These are phyloP conservation scores for Petunia axillaris DNA, from an alignment of 257 asterid species.

Conservation along the genomic window DNA sequence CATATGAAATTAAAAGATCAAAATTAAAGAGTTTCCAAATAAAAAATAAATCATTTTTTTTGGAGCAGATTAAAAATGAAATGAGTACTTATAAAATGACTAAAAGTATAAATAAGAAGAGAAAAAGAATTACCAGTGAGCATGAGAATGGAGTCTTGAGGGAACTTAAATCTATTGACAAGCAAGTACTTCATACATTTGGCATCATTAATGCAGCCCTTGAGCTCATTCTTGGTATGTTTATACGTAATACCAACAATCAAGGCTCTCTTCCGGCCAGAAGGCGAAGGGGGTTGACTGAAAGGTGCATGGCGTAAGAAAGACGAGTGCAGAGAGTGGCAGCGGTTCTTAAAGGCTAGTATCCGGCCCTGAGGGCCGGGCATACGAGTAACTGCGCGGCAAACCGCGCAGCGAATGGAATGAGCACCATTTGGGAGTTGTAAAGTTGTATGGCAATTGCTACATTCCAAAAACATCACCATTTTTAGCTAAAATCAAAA, in stretches of 20 bases:
- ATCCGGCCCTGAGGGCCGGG: slow-evolving; percentile 34
- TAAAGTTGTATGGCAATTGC: slow-evolving; percentile 71
- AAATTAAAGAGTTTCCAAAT: too few species aligned
- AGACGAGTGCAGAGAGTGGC: slow-evolving; percentile 25
- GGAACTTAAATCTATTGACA: slow-evolving; percentile 66
- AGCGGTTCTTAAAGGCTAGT: slow-evolving; percentile 3
- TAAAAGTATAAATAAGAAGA: neutral
- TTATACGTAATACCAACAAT: slow-evolving; percentile 75
- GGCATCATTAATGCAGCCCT: slow-evolving; percentile 91
- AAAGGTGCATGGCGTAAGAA: slow-evolving; percentile 37
- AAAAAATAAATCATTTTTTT: too few species aligned
- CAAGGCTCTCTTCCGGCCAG: slow-evolving; percentile 81
- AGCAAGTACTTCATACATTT: slow-evolving; percentile 79
- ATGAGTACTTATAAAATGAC: too few species aligned
- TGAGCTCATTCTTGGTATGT: slow-evolving; percentile 58
- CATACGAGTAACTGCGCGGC: slow-evolving; percentile 67
- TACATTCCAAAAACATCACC: slow-evolving; percentile 78
- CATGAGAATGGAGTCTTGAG: slow-evolving; percentile 77
- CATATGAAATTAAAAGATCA: too few species aligned
- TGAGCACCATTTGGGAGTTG: slow-evolving; percentile 81
- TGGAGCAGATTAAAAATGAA: too few species aligned
- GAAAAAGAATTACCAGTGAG: slow-evolving; percentile 64
- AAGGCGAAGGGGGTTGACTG: slow-evolving; percentile 31
- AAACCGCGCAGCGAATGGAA: slow-evolving; percentile 74
- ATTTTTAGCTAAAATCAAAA: slow-evolving; percentile 23